These are phyloP conservation scores for Phellopilus nigrolimitatus DNA, from an alignment of 1,284 basidiomycete genomes.

Conservation along the genomic window DNA sequence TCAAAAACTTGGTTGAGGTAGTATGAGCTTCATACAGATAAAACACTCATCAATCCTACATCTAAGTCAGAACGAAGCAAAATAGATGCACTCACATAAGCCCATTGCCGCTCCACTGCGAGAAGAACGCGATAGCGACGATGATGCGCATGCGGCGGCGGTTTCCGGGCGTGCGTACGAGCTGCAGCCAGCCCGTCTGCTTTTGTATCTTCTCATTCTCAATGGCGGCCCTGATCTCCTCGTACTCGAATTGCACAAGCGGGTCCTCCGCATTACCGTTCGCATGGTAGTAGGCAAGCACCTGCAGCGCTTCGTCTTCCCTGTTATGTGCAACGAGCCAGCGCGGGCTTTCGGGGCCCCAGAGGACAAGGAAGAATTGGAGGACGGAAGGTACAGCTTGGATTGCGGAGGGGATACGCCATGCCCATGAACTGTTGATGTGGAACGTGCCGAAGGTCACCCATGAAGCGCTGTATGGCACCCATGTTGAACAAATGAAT, in stretches of 20 bases:
- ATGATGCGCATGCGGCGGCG: constrained; percentile 27
- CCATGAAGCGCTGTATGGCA: constrained; percentile 28
- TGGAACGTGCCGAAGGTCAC: constrained; percentile 32
- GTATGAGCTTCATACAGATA: constrained; percentile 24
- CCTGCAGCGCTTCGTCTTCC: constrained; percentile 23
- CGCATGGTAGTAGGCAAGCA: constrained; percentile 26
- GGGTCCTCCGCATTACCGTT: constrained; percentile 26
- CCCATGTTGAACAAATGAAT: constrained; percentile 26
- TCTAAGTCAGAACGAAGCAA: not conserved
- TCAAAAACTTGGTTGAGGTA: constrained; percentile 50
- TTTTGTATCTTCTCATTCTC: constrained; percentile 22
- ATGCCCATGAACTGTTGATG: constrained; percentile 28
- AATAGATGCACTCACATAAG: constrained; percentile 6
- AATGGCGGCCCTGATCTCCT: constrained; percentile 28
- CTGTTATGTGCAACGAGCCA: constrained; percentile 31
- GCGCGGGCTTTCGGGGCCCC: constrained; percentile 35
- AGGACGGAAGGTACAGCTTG: constrained; percentile 35
- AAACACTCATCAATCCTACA: too few relatives aligned
- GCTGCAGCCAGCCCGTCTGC: constrained; percentile 24
- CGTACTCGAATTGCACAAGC: constrained; percentile 28
- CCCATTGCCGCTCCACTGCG: constrained; percentile 29
- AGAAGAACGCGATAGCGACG: constrained; percentile 29
- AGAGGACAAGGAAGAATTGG: constrained; percentile 30
- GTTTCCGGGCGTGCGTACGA: constrained; percentile 31
- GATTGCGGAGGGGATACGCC: constrained; percentile 36